Base-by-base conservation (phyloP, 495 filamentous ascomycete species). In the Hypoxylon perforatum region DNA sequence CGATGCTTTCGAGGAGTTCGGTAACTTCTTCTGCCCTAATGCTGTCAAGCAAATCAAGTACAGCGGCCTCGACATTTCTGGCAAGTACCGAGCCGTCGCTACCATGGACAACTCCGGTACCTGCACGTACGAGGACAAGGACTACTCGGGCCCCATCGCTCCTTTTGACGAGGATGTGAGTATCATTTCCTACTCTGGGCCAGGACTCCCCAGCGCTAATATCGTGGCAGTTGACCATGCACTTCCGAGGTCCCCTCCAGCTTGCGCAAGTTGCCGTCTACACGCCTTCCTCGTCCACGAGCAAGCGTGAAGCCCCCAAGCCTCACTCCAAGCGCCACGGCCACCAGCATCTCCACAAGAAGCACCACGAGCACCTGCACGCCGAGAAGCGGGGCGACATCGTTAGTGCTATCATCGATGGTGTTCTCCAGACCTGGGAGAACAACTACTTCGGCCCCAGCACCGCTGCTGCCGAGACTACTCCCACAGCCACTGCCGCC, bases 141-240 rank as follows among this genome's bases (percentile, higher is more conserved):
- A 62, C 1, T 91, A 85, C 70, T 80, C 75, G 8, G 89, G 88
- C 9, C 77, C 78, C 14, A 67, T 91, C 38, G 80, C 88, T 28
- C 91, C 91, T 0, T 81, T 91, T 51, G 76, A 87, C 70, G 88
- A 90, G 59, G 87, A 89, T 69, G 90, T 91, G 75, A 73, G 82
- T 77, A 23, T 49, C 30, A 64, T 23, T 51, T 47, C 48, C 25
- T 15, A 35, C 49, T 63, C 8, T 0, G 53, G 21, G 3, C 47
- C 6, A 7, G 53, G 30, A 51, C 28, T 25, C 14, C 51, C 19
- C 25, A 36, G 17, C 28, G 51, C 67, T 73, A 65, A 65, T 35
- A 1, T 18, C 6, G 19, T 38, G 35, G 28, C 56, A 92, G 90
- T 73, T 92, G 30, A 90, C 88, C 0, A 49, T 91, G 46, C 87